Percentiles rank a stretch among this genome's conserved stretches.
Evolutionary conservation across 805 yeast species (phyloP).

Genomic region (Lipomyces starkeyi): DNA sequence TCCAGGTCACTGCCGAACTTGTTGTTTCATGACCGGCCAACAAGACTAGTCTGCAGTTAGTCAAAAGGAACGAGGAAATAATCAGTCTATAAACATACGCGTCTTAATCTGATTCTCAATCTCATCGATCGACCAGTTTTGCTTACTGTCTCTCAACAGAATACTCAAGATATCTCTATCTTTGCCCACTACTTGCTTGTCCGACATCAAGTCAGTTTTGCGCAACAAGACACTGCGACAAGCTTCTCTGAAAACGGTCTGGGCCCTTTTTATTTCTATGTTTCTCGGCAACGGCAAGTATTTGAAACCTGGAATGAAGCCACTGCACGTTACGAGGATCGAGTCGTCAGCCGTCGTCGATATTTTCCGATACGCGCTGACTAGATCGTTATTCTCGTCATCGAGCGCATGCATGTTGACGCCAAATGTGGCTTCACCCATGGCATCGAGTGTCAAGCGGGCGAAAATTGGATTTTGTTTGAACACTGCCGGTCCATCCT

Average conservation of each 20-base stretch:
- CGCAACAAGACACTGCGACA: conserved; percentile 13
- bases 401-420: conserved; percentile 26
- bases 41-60: conserved; percentile 12
- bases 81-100: conserved; percentile 12
- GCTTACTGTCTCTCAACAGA: conserved; percentile 21
- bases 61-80: not conserved
- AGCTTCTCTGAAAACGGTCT: conserved; percentile 20
- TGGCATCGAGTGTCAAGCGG: conserved; percentile 30
- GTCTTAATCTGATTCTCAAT: conserved; percentile 33
- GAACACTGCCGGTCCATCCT: conserved; percentile 24
- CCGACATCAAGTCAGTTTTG: conserved; percentile 20
- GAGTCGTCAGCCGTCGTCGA: conserved; percentile 26
- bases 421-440: conserved; percentile 34
- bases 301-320: conserved; percentile 30
- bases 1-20: conserved; percentile 23
- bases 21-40: conserved; percentile 37
- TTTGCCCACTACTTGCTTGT: conserved; percentile 21
- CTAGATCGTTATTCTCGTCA: conserved; percentile 27
- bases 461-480: conserved; percentile 12
- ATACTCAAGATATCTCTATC: conserved; percentile 31
- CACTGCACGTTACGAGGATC: conserved; percentile 8
- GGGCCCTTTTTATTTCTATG: conserved; percentile 14
- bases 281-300: conserved; percentile 25
- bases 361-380: conserved; percentile 22
- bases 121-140: conserved; percentile 29